Evolutionary conservation across 2,329 filamentous ascomycete genomes (phyloP).

Genomic region (Fusarium algeriense): DNA sequence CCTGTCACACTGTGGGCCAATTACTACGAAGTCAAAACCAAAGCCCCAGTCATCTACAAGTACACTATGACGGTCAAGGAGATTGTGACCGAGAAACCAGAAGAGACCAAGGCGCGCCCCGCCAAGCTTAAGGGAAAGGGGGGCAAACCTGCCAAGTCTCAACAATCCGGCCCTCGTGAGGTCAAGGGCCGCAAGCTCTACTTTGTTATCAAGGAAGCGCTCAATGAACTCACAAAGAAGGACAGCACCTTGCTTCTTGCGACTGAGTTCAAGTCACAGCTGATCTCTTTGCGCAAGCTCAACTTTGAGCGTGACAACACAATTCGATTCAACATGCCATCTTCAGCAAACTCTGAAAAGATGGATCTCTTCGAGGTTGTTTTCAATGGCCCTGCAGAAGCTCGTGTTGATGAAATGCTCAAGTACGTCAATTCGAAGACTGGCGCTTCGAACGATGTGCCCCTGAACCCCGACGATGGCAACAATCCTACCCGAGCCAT

Average conservation of each 20-base stretch:
- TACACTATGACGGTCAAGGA: constrained; percentile 59
- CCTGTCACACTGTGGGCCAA: constrained; percentile 65
- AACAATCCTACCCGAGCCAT: constrained; percentile 28
- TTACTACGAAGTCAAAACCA: constrained; percentile 62
- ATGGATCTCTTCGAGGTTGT: constrained; percentile 56
- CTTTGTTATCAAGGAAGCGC: constrained; percentile 55
- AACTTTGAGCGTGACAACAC: constrained; percentile 49
- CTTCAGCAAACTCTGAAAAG: constrained; percentile 48
- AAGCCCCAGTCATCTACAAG: constrained; percentile 55
- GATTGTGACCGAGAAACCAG: constrained; percentile 25
- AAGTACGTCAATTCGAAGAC: constrained; percentile 59
- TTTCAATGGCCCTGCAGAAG: constrained; percentile 56
- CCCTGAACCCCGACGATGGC: background rate
- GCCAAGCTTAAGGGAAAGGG: constrained; percentile 27
- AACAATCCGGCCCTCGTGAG: constrained; percentile 42
- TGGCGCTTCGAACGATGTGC: constrained; percentile 51
- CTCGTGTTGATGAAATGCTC: constrained; percentile 57
- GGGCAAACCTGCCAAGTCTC: constrained; percentile 17
- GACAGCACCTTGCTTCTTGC: constrained; percentile 53
- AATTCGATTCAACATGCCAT: constrained; percentile 52
- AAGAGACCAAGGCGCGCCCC: constrained; percentile 5
- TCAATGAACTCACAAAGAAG: constrained; percentile 52
- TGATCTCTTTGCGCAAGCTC: constrained; percentile 57
- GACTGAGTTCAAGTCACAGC: constrained; percentile 65
- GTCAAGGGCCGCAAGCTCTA: constrained; percentile 60